These are phyloP conservation scores for Senecio squalidus DNA, from an alignment of 140 eudicot species.

Conservation along the genomic window DNA sequence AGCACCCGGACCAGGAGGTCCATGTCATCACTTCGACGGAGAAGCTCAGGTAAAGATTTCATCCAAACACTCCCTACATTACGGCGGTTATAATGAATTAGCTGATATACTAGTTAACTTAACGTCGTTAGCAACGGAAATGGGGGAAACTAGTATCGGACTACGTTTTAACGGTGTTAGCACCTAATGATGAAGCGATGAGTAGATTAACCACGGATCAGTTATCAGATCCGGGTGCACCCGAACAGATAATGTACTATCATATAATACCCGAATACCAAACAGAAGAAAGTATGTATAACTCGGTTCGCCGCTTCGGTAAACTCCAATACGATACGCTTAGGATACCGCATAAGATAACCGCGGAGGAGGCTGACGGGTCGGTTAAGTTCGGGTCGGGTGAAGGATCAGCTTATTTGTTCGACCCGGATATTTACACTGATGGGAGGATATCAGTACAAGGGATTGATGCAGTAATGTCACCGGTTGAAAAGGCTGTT, in stretches of 20 bases:
- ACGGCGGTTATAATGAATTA: constrained; percentile 93
- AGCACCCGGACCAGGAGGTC: constrained; percentile 96
- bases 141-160: constrained; percentile 90
- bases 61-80: constrained; percentile 73
- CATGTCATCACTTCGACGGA: constrained; percentile 87
- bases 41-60: constrained; percentile 80
- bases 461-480: constrained; percentile 84
- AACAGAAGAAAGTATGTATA: constrained; percentile 97
- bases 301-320: constrained; percentile 79
- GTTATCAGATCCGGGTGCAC: constrained; percentile 86
- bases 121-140: constrained; percentile 82
- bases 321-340: constrained; percentile 76
- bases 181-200: constrained; percentile 97
- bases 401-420: constrained; percentile 77
- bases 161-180: constrained; percentile 73
- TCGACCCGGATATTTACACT: constrained; percentile 92
- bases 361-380: constrained; percentile 95
- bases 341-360: constrained; percentile 74
- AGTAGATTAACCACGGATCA: constrained; percentile 79
- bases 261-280: constrained; percentile 91
- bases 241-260: constrained; percentile 89
- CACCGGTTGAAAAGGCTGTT: constrained; percentile 45
- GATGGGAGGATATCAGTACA: constrained; percentile 96
- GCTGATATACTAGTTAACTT: constrained; percentile 87
- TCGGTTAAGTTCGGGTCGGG: constrained; percentile 85